Evolutionary conservation across 345 rosid genomes (phyloP).

Genomic region (Salix exigua): DNA sequence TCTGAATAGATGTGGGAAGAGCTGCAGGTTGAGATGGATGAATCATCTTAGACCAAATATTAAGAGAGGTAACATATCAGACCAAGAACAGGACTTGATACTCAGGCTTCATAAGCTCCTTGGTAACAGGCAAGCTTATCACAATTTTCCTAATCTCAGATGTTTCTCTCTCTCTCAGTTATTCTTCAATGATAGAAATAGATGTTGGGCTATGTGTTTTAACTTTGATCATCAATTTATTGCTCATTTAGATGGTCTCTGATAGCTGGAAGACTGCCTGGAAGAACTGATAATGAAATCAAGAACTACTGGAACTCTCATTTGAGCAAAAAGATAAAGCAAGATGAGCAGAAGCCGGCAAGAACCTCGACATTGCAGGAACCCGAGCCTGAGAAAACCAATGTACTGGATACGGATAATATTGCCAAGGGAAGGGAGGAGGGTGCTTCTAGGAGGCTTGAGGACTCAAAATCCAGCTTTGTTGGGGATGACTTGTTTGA

Average conservation of each 20-base stretch:
- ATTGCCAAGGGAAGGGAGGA: not conserved
- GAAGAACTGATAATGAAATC: constrained; percentile 52
- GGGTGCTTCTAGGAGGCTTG: constrained; percentile 8
- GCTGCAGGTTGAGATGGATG: constrained; percentile 60
- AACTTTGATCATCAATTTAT: not conserved
- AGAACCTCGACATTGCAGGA: constrained; percentile 4
- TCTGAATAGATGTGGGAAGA: constrained; percentile 48
- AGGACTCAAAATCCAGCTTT: constrained; percentile 8
- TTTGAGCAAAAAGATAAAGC: constrained; percentile 42
- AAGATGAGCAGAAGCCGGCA: constrained; percentile 23
- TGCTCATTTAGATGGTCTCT: constrained; percentile 46
- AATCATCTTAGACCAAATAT: constrained; percentile 58
- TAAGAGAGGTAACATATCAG: constrained; percentile 54
- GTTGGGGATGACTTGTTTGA: constrained; percentile 19
- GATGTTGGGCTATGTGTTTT: not conserved
- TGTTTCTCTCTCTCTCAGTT: not conserved
- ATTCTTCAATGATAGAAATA: not conserved
- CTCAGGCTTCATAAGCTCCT: constrained; percentile 52
- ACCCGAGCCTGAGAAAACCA: not conserved
- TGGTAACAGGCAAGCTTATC: constrained; percentile 41
- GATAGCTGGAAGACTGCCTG: constrained; percentile 55
- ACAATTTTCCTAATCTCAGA: not conserved
- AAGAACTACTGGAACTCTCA: constrained; percentile 58
- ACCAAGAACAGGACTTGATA: constrained; percentile 54
- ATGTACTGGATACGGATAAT: not conserved